Evolutionary conservation across 2,329 filamentous ascomycete genomes (phyloP), one percentile per base, ranked within the genome.

Genomic region (Paecilomyces variotii): DNA sequence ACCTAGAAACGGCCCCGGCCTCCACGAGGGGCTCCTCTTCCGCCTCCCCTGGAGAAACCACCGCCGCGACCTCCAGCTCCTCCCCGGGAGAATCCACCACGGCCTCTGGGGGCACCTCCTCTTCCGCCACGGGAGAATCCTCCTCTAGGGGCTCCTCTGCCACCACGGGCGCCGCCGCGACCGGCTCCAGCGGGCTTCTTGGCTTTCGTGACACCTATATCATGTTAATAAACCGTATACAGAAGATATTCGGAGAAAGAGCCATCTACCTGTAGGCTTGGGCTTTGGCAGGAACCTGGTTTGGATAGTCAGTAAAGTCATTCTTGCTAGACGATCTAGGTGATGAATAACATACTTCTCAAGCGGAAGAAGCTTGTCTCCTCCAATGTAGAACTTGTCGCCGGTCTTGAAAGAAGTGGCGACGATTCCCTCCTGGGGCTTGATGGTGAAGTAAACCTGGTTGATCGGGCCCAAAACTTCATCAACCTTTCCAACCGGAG

Each of bases 391-490:
- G 79, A 99, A 95, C 80, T 95, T 96, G 82, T 97, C 94, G 73
- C 94, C 94, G 63, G 87, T 79, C 82, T 97, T 96, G 87, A 97
- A 99, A 49, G 89, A 94, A 60, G 87, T 85, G 62, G 94, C 91
- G 77, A 96, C 89, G 75, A 99, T 97, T 68, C 94, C 94, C 74
- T 97, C 93, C 74, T 91, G 87, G 57, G 93, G 92, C 81, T 97
- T 97, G 77, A 99, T 89, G 70, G 93, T 97, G 83, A 99, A 99
- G 82, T 89, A 96, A 70, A 97, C 90, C 78, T 97, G 89, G 83
- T 96, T 97, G 78, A 99, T 90, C 63, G 94, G 93, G 59, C 94
- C 94, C 67, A 99, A 87, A 66, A 99, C 89, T 80, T 99, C 94
- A 79, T 99, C 94, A 73, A 99, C 89, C 80, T 97, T 97, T 76